Conservation (phyloP, 352 stramenopile species). For the Phytophthora cryptogea region DNA sequence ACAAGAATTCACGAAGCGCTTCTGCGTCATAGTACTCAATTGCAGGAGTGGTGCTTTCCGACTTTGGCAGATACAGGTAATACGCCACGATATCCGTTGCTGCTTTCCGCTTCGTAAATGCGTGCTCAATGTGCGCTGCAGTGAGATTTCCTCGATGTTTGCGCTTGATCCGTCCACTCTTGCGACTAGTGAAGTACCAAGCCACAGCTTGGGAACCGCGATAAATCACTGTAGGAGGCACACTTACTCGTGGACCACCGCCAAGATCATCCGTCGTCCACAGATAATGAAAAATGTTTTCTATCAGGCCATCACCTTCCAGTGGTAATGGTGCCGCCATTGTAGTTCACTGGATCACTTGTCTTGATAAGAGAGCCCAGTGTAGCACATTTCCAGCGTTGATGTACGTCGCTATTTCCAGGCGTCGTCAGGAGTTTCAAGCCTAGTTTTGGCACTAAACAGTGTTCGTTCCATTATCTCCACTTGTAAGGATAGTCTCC, state of each 20-base stretch:
- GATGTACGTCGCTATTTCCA: conserved; percentile 32
- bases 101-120: conserved; percentile 88
- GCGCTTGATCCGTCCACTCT: conserved; percentile 87
- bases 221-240: conserved; percentile 95
- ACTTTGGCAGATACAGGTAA: conserved; percentile 75
- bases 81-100: conserved; percentile 91
- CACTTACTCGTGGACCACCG: conserved; percentile 80
- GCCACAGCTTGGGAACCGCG: conserved; percentile 89
- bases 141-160: conserved; percentile 92
- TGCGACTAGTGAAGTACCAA: conserved; percentile 96
- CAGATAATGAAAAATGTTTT: conserved; percentile 91
- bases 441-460: conserved; percentile 12
- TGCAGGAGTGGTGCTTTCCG: conserved; percentile 37
- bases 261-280: conserved; percentile 93
- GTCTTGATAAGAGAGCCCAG: conserved; percentile 10
- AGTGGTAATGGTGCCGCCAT: conserved; percentile 72
- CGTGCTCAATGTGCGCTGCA: conserved; percentile 93
- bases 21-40: conserved; percentile 95
- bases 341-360: not conserved
- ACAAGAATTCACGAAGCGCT: conserved; percentile 92
- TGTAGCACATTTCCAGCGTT: conserved; percentile 20
- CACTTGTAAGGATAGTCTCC: not conserved
- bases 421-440: not conserved
- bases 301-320: conserved; percentile 86
- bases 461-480: not conserved